These are phyloP conservation scores for Fusarium sulawesiense DNA, from an alignment of 2,329 filamentous ascomycete genomes.

Conservation along the genomic window DNA sequence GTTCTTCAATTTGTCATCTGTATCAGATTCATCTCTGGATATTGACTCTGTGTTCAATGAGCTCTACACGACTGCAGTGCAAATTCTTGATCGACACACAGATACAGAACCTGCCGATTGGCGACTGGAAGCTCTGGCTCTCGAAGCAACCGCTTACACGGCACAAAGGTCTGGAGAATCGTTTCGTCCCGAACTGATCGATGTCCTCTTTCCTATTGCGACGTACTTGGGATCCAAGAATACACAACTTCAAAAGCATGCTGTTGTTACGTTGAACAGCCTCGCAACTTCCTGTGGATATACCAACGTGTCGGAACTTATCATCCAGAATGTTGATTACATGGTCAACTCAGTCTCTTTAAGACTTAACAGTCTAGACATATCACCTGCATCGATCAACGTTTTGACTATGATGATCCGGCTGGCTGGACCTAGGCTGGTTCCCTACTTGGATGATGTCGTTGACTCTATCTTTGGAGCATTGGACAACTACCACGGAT, in stretches of 20 bases:
- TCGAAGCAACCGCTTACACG: constrained; percentile 83
- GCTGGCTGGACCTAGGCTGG: constrained; percentile 81
- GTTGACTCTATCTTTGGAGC: constrained; percentile 92
- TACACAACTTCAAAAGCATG: constrained; percentile 77
- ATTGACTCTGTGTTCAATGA: constrained; percentile 67
- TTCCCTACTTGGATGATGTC: constrained; percentile 92
- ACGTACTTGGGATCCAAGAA: constrained; percentile 84
- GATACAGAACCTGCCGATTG: constrained; percentile 69
- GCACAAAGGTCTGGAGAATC: constrained; percentile 72
- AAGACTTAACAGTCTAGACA: constrained; percentile 89
- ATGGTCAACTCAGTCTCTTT: constrained; percentile 93
- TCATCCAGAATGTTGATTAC: constrained; percentile 94
- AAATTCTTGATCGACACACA: constrained; percentile 66
- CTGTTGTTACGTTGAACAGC: constrained; percentile 83
- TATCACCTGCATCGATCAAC: constrained; percentile 89
- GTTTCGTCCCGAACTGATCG: constrained; percentile 88
- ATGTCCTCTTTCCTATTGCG: constrained; percentile 90
- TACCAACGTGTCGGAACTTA: constrained; percentile 76
- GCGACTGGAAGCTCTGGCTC: constrained; percentile 79
- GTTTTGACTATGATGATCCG: constrained; percentile 95
- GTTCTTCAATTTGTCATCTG: constrained; percentile 68
- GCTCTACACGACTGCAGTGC: constrained; percentile 75
- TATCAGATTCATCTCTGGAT: constrained; percentile 53
- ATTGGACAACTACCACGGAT: constrained; percentile 95
- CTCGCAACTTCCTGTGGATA: constrained; percentile 84